These are phyloP conservation scores for Aspergillus chevalieri DNA, from an alignment of 2,329 filamentous ascomycete genomes.

Conservation along the genomic window DNA sequence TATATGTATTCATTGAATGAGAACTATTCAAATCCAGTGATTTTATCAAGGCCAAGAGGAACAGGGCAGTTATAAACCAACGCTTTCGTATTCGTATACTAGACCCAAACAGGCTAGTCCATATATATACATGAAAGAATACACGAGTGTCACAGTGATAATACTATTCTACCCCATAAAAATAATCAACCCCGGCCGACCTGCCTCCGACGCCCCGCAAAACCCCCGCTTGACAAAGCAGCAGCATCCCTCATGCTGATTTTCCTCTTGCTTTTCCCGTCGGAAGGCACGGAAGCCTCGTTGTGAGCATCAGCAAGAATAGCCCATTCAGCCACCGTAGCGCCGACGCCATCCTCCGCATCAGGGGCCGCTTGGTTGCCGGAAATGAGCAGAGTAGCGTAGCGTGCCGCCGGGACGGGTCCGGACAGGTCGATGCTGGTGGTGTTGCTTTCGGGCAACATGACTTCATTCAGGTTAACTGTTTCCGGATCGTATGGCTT, in stretches of 20 bases:
- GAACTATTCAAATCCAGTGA: neutral
- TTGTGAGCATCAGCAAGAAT: slow-evolving; percentile 27
- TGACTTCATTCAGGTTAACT: slow-evolving; percentile 28
- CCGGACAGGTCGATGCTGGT: slow-evolving; percentile 33
- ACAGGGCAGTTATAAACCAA: neutral
- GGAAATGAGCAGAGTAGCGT: slow-evolving; percentile 39
- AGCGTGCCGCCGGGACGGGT: slow-evolving; percentile 30
- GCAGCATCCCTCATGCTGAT: slow-evolving; percentile 10
- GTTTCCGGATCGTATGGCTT: slow-evolving; percentile 30
- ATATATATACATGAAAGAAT: neutral
- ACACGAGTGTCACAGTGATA: neutral
- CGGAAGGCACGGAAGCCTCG: slow-evolving; percentile 1
- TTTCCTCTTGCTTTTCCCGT: slow-evolving; percentile 5
- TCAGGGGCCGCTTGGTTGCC: slow-evolving; percentile 36
- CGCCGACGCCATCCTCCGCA: slow-evolving; percentile 36
- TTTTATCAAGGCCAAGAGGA: too few relatives aligned
- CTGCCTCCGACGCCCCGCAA: neutral
- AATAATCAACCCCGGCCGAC: neutral
- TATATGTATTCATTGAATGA: neutral
- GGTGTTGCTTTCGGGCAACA: slow-evolving; percentile 35
- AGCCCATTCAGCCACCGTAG: slow-evolving; percentile 44
- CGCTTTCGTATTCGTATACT: neutral
- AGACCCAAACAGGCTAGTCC: neutral
- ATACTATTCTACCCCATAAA: neutral
- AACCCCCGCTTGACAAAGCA: neutral